These are phyloP conservation scores for Suhomyces bokatorum DNA, from an alignment of 1,139 yeast species.

Conservation along the genomic window DNA sequence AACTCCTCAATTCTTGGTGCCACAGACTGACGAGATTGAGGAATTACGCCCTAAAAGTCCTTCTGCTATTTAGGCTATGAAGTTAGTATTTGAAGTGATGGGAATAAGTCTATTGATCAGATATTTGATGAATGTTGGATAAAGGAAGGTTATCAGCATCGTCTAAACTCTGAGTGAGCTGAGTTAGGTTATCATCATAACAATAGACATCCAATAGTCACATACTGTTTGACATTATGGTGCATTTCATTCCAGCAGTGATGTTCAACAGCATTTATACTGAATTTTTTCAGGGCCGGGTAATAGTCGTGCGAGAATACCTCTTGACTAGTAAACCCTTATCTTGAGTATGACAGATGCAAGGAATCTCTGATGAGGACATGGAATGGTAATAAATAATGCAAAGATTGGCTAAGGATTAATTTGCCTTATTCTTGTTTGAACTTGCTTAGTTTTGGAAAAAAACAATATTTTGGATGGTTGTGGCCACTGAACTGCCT, in stretches of 20 bases:
- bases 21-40: slow-evolving; percentile 73
- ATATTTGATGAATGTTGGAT: slow-evolving; percentile 51
- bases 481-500: too few relatives aligned
- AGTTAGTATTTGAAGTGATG: slow-evolving; percentile 8
- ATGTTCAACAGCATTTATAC: slow-evolving; percentile 1
- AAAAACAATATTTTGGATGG: too few relatives aligned
- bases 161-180: slow-evolving; percentile 55
- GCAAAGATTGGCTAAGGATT: too few relatives aligned
- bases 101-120: slow-evolving; percentile 15
- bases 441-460: too few relatives aligned
- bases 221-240: slow-evolving; percentile 11
- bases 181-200: slow-evolving; percentile 54
- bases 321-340: neutral
- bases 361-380: too few relatives aligned
- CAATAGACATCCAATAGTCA: slow-evolving; percentile 16
- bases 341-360: neutral
- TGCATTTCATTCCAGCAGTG: too few relatives aligned
- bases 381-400: too few relatives aligned
- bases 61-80: slow-evolving; percentile 16
- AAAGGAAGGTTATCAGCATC: slow-evolving; percentile 45
- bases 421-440: too few relatives aligned
- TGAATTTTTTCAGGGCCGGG: slow-evolving; percentile 9
- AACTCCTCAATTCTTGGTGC: slow-evolving; percentile 49
- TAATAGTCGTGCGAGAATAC: slow-evolving; percentile 5
- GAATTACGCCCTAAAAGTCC: slow-evolving; percentile 84